phyloP scores from a whole-genome alignment of 805 yeast species.

The Hanseniaspora lindneri region DNA sequence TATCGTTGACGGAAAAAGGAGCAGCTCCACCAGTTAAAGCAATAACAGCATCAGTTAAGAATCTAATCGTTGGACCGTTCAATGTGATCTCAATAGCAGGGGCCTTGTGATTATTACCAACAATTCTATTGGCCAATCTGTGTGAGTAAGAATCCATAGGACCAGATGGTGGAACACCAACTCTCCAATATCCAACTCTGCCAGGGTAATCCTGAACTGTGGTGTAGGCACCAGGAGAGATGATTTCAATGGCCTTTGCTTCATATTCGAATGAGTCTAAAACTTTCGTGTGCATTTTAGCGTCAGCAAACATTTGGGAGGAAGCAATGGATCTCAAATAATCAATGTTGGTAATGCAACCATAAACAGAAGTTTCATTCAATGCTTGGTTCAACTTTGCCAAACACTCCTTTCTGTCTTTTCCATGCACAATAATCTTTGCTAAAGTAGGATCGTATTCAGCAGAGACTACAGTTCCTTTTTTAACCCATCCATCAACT shows the following conservation, averaged over 20 bases:
- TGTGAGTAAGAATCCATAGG: constrained; percentile 94
- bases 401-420: constrained; percentile 76
- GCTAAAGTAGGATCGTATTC: constrained; percentile 96
- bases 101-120: constrained; percentile 69
- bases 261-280: constrained; percentile 68
- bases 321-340: constrained; percentile 76
- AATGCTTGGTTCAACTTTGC: constrained; percentile 65
- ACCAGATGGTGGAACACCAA: constrained; percentile 96
- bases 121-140: constrained; percentile 78
- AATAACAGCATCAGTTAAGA: constrained; percentile 69
- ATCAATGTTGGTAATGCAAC: constrained; percentile 82
- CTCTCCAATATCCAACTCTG: constrained; percentile 52
- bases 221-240: constrained; percentile 87
- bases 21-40: constrained; percentile 81
- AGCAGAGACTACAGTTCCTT: constrained; percentile 78
- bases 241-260: constrained; percentile 75
- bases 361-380: constrained; percentile 74
- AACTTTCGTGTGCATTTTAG: constrained; percentile 75
- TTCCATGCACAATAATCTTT: constrained; percentile 89
- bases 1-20: constrained; percentile 54
- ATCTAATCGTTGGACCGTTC: constrained; percentile 71
- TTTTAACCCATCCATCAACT: constrained; percentile 85
- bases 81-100: constrained; percentile 88
- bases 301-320: constrained; percentile 72
- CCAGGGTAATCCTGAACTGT: constrained; percentile 95